Conservation (phyloP, 164 flowering plant species). For the Malania oleifera region DNA sequence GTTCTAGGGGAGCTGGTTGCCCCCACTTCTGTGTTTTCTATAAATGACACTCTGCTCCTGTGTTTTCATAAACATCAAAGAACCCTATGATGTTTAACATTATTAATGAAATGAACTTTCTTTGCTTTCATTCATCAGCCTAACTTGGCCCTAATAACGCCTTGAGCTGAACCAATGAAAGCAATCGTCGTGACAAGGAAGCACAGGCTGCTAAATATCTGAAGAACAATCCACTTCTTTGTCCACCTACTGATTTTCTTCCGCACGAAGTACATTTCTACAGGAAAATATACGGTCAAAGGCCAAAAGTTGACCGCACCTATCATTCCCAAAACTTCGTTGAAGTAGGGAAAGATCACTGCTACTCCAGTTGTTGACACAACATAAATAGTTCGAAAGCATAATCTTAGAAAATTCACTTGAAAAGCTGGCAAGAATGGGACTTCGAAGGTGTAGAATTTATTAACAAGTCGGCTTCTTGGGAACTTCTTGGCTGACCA, state of each 20-base stretch:
- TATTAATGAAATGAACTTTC: no score
- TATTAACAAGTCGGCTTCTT: no score
- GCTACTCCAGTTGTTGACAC: not conserved
- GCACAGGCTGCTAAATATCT: not conserved
- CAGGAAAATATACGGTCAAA: not conserved
- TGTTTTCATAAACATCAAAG: no score
- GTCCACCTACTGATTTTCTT: not conserved
- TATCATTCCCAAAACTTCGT: not conserved
- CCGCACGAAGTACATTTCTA: not conserved
- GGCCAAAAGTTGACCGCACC: not conserved
- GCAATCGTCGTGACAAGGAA: not conserved
- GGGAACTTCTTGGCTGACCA: no score
- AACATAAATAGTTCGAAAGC: not conserved
- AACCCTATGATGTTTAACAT: no score
- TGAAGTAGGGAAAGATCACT: not conserved
- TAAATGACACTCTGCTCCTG: no score
- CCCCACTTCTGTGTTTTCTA: no score
- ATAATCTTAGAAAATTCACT: not conserved
- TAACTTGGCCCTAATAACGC: not conserved
- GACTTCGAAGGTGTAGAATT: no score
- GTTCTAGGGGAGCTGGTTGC: no score
- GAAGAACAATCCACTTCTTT: not conserved
- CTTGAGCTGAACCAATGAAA: not conserved
- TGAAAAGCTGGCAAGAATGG: not conserved
- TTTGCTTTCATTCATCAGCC: no score